phyloP scores from a whole-genome alignment of 192 early-diverging fungal genomes.

The Coemansia sp. region DNA sequence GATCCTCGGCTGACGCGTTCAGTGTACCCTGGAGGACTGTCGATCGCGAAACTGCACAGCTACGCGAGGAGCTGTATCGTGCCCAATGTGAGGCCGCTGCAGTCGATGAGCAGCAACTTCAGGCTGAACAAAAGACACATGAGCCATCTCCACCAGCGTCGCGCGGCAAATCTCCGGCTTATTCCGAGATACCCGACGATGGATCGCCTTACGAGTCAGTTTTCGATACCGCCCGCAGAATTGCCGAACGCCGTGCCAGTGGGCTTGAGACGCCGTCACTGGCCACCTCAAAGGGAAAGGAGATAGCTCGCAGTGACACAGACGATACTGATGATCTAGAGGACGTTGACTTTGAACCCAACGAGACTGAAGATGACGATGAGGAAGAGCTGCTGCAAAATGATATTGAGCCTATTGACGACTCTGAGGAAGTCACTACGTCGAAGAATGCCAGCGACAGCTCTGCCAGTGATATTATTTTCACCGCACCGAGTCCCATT shows the following conservation, averaged over 20 bases:
- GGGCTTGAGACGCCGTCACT: not conserved
- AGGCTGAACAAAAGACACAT: not conserved
- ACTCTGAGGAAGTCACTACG: slow-evolving; percentile 34
- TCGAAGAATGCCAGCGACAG: not conserved
- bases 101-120: slow-evolving; percentile 8
- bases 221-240: slow-evolving; percentile 34
- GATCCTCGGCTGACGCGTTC: slow-evolving; percentile 26
- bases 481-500: not conserved
- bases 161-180: not conserved
- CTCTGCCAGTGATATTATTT: not conserved
- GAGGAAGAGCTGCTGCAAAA: slow-evolving; percentile 39
- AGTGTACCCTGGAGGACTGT: slow-evolving; percentile 48
- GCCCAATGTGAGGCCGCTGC: slow-evolving; percentile 16
- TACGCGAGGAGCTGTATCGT: slow-evolving; percentile 27
- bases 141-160: not conserved
- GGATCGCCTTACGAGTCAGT: slow-evolving; percentile 38
- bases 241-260: slow-evolving; percentile 24
- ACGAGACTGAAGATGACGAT: slow-evolving; percentile 26
- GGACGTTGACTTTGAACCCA: slow-evolving; percentile 35
- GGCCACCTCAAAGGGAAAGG: slow-evolving; percentile 15
- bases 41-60: slow-evolving; percentile 38
- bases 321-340: slow-evolving; percentile 24
- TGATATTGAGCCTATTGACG: slow-evolving; percentile 44
- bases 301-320: not conserved
- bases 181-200: not conserved